These are phyloP conservation scores for Adenanthera pavonina DNA, from an alignment of 306 rosid species.

Conservation along the genomic window DNA sequence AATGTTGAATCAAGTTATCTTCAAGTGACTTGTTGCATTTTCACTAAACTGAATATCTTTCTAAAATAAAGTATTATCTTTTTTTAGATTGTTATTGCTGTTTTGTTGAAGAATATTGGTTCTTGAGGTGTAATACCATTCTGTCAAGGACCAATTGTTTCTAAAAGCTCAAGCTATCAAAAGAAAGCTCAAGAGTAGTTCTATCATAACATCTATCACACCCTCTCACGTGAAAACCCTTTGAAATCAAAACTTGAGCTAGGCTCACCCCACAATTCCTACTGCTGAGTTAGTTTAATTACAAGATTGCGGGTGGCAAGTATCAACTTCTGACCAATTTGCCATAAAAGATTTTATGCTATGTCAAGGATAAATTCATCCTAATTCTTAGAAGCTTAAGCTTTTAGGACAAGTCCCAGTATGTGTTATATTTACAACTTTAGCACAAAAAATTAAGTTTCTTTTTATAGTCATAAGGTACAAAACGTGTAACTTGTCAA, in stretches of 20 bases:
- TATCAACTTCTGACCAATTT: too few species aligned
- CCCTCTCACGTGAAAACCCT: not conserved
- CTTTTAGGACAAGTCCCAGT: not conserved
- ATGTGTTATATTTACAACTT: too few species aligned
- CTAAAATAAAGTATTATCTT: conserved; percentile 1
- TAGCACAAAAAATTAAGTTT: not conserved
- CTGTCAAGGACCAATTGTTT: not conserved
- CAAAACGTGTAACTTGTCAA: not conserved
- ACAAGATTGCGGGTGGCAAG: not conserved
- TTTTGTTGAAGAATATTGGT: not conserved
- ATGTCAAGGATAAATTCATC: not conserved
- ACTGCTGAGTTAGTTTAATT: not conserved
- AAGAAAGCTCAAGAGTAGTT: not conserved
- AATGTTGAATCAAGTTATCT: conserved; percentile 1
- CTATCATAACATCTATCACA: not conserved
- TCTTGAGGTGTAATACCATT: not conserved
- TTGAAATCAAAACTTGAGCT: not conserved
- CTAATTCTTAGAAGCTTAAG: not conserved
- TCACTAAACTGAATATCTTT: not conserved
- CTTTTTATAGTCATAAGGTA: conserved; percentile 3
- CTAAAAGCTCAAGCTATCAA: not conserved
- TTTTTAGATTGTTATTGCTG: conserved; percentile 13
- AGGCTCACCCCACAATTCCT: not conserved
- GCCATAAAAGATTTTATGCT: too few species aligned
- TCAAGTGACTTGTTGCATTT: not conserved